Evolutionary conservation across 2,329 filamentous ascomycete genomes (phyloP).

Genomic region (Aspergillus costaricaensis): DNA sequence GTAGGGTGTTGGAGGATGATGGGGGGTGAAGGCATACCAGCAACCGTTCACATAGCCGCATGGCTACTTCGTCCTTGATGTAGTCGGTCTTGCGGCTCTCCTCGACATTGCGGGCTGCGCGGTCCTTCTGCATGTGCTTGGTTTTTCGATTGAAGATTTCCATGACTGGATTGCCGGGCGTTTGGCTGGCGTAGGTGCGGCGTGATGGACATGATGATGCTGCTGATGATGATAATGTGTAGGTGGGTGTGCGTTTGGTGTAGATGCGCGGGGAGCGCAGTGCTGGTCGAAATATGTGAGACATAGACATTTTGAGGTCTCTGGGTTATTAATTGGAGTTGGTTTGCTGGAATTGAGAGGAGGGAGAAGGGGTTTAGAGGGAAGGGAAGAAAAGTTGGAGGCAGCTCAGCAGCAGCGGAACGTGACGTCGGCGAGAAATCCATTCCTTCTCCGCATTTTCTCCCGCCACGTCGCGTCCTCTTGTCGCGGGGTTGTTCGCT

Average conservation of each 20-base stretch:
- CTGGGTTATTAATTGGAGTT: background rate
- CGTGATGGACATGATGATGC: constrained; percentile 7
- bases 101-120: constrained; percentile 70
- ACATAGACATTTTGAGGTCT: constrained; percentile 27
- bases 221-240: background rate
- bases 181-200: constrained; percentile 73
- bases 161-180: constrained; percentile 73
- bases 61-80: constrained; percentile 87
- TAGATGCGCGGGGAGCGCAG: constrained; percentile 21
- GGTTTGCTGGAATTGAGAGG: background rate
- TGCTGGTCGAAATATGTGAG: constrained; percentile 17
- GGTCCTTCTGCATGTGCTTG: constrained; percentile 91
- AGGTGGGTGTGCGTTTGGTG: constrained; percentile 9
- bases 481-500: background rate
- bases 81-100: constrained; percentile 83
- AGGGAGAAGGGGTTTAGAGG: background rate
- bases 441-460: constrained; percentile 6
- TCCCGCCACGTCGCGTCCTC: background rate
- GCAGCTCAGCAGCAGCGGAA: background rate
- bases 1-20: too few relatives aligned
- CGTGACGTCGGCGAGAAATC: constrained; percentile 9
- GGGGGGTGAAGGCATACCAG: constrained; percentile 55
- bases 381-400: constrained; percentile 3
- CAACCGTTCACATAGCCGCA: constrained; percentile 79
- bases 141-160: constrained; percentile 87